These are phyloP conservation scores for Coemansia furcata DNA, from an alignment of 192 early-diverging fungal genomes.

Conservation along the genomic window DNA sequence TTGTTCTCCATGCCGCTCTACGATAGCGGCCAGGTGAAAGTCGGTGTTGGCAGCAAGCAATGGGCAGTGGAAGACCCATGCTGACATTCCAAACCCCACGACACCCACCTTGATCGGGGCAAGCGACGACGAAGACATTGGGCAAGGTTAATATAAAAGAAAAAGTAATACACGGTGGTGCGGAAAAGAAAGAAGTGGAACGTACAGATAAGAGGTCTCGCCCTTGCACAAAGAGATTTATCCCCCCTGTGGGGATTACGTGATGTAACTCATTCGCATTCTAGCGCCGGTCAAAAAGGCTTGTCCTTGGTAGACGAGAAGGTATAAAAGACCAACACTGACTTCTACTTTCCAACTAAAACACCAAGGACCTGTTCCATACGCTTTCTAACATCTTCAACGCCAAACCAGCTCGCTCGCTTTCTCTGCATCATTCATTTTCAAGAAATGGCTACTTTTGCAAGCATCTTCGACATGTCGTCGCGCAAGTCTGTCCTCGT, in stretches of 20 bases:
- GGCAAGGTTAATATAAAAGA: not conserved
- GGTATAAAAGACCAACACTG: too few relatives aligned
- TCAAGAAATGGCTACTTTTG: constrained; percentile 31
- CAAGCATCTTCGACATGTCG: constrained; percentile 21
- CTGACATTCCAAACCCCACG: constrained; percentile 65
- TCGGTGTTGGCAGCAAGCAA: constrained; percentile 56
- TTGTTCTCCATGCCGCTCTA: constrained; percentile 55
- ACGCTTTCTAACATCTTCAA: not conserved
- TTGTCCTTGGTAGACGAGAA: too few relatives aligned
- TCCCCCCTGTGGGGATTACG: too few relatives aligned
- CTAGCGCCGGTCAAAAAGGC: too few relatives aligned
- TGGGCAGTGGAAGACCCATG: constrained; percentile 63
- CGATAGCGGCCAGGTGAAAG: constrained; percentile 56
- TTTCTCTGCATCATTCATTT: not conserved
- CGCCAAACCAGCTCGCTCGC: not conserved
- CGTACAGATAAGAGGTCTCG: too few relatives aligned
- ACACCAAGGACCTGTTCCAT: not conserved
- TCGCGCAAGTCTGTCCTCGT: constrained; percentile 33
- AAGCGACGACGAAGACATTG: not conserved
- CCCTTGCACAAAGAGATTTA: too few relatives aligned
- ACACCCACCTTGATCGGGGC: constrained; percentile 62
- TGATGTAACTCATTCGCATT: too few relatives aligned
- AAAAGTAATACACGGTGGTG: not conserved
- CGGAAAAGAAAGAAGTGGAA: not conserved
- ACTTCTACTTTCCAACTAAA: not conserved